Base-by-base conservation (phyloP, 352 stramenopile genomes). In the Phytophthora cactorum region DNA sequence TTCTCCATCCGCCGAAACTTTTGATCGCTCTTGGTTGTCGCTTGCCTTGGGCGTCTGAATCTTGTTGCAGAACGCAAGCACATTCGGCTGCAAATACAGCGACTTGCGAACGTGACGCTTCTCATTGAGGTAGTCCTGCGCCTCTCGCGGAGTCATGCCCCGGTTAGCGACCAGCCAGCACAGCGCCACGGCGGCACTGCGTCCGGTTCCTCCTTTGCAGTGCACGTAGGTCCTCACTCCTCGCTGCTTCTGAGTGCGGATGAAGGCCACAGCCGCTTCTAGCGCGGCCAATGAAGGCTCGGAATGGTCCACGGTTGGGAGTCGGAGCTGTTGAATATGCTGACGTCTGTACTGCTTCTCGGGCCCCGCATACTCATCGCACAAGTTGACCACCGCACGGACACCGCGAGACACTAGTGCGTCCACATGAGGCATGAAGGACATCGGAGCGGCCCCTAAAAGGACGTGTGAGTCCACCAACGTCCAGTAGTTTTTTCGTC, bases 211-310 rank as follows among this genome's bases (percentile, higher is more conserved):
- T 36, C 93, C 92, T 77, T 98, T 97, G 82, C 97, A 99, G 71
- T 99, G 97, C 49, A 99, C 93, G 63, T 98, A 98, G n/a, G 98
- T 96, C 31, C 88, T 79, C 36, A 92, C 90, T 25, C 94, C 95
- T 54, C 76, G 73, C 27, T 84, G 67, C 44, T 92, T 79, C 66
- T 98, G 90, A 52, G 95, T 76, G 61, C 92, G 47, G 63, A 98
- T 98, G 60, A 98, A 98, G 12, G 80, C 74, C 31, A 98, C 88
- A 7, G 89, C 91, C 8, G 72, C 72, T 59, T 91, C 66, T 25
- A 97, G 64, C 41, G 88, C 79, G 32, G 72, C 72, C 1, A 96
- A 58, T 2, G 84, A 86, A 17, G 89, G 90, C 65, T 97, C 90
- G 9, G 70, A 87, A 72, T 96, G 89, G 78, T 97, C 89, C 76